Evolutionary conservation across 805 yeast species (phyloP), one percentile per base, ranked within the genome.

Genomic region (Candida glaebosa): DNA sequence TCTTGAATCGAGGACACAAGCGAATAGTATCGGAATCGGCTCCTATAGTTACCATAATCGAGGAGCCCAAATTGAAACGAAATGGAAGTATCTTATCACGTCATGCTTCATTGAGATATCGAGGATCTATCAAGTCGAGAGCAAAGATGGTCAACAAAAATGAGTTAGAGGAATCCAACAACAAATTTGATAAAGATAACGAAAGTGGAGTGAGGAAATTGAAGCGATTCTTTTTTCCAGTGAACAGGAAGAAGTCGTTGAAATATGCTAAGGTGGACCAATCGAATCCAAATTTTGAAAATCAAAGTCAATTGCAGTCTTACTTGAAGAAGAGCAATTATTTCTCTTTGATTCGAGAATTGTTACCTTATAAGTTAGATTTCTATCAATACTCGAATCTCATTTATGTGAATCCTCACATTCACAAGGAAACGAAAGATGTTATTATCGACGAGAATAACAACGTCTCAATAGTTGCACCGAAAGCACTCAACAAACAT

Each of bases 171-270:
- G 24, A 18, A 30, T 28, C 3, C 3, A 40, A 43, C 7, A 16
- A 41, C 17, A 26, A 46, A 31, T 19, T 24, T 18, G 26, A 22
- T 22, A 16, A 38, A 26, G 41, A 39, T 2, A 15, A 25, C 8
- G 20, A 12, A 12, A 28, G 10, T 22, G 14, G 34, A 17, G 22
- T 36, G 33, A 31, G 40, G 18, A 8, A 16, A 16, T n/a, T 30
- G 18, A 43, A 40, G 30, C 40, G 44, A 22, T 65, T 58, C 31
- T 32, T 56, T 19, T 68, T 67, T 38, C 72, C 71, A 4, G 68
- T 67, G 4, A 58, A 52, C 35, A 48, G 72, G 31, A 58, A 54
- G 28, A 58, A 61, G 1, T 65, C 72, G 1, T 59, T 65, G 40
- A 61, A 58, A 20, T 63, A 63, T 44, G 45, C 52, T 17, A 44